phyloP scores from a whole-genome alignment of 345 rosid species.

The Psidium friedrichsthalianum region DNA sequence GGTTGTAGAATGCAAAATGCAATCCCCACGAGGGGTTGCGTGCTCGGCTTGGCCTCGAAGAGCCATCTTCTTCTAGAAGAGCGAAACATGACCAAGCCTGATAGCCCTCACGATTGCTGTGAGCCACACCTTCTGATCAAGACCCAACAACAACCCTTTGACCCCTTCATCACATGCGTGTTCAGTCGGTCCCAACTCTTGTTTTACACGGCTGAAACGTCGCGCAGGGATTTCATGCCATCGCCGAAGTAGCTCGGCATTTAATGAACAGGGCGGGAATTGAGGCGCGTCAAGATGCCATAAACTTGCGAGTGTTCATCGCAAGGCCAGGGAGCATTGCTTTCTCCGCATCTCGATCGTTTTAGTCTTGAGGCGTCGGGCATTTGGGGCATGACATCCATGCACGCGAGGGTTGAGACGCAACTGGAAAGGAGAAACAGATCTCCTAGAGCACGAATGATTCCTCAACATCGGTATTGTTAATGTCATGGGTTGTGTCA shows the following conservation, averaged over 20 bases:
- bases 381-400: background rate
- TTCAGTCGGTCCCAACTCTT: background rate
- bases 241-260: background rate
- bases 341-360: background rate
- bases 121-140: background rate
- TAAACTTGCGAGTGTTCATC: background rate
- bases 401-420: background rate
- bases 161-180: background rate
- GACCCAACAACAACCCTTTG: background rate
- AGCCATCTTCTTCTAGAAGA: background rate
- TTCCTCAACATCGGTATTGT: background rate
- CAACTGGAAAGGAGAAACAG: background rate
- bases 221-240: background rate
- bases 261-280: background rate
- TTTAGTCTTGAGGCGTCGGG: background rate
- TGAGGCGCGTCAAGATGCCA: background rate
- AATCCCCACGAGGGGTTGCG: background rate
- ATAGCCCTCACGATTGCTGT: background rate
- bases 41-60: background rate
- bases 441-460: background rate
- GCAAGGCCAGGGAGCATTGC: background rate
- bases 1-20: background rate
- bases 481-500: background rate
- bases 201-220: background rate
- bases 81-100: background rate